Evolutionary conservation across 2,329 filamentous ascomycete species (phyloP).

Genomic region (Fusarium brevicatenulatum): DNA sequence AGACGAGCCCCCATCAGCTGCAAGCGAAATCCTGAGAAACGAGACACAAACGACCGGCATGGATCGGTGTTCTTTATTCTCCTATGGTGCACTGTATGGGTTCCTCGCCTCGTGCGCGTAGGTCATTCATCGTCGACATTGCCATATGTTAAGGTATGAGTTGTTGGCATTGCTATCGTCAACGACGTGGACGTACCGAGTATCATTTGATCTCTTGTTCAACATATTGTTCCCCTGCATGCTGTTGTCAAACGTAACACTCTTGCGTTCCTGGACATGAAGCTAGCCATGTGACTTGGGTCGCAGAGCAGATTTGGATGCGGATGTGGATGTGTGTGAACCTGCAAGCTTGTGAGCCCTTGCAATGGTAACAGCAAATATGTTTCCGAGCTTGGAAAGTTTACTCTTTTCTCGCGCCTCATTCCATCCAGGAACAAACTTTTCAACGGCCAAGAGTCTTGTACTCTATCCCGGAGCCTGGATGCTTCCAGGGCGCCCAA

Average conservation of each 20-base stretch:
- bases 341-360: conserved; percentile 13
- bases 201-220: conserved; percentile 18
- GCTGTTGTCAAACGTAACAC: conserved; percentile 26
- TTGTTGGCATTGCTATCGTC: conserved; percentile 26
- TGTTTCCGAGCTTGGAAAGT: conserved; percentile 27
- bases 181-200: conserved; percentile 26
- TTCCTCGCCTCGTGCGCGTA: conserved; percentile 9
- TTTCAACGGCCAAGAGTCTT: conserved; percentile 28
- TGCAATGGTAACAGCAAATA: conserved; percentile 10
- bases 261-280: conserved; percentile 18
- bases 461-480: conserved; percentile 16
- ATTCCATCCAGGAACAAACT: conserved; percentile 22
- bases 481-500: conserved; percentile 13
- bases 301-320: conserved; percentile 15
- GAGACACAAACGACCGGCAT: conserved; percentile 1
- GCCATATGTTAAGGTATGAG: conserved; percentile 17
- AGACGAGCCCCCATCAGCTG: conserved; percentile 30
- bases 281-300: conserved; percentile 34
- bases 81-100: conserved; percentile 20
- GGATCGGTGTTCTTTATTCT: conserved; percentile 7
- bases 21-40: conserved; percentile 22
- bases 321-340: conserved; percentile 5
- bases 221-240: conserved; percentile 30
- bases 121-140: conserved; percentile 12
- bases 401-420: conserved; percentile 30